phyloP scores from a whole-genome alignment of 306 rosid species.

The Inga oerstediana region DNA sequence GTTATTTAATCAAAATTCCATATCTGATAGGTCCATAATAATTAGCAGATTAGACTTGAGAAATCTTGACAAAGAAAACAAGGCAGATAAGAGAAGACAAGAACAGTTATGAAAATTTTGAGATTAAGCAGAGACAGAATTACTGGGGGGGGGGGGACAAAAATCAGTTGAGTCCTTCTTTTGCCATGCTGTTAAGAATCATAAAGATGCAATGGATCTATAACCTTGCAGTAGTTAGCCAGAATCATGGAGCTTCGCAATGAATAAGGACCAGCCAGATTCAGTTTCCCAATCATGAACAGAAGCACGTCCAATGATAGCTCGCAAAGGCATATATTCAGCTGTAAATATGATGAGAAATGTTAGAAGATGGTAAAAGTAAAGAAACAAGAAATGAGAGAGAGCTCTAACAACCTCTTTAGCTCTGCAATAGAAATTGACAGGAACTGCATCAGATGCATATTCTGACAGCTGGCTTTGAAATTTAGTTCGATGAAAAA shows the following conservation, averaged over 20 bases:
- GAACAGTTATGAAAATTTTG: constrained; percentile 7
- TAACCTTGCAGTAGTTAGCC: constrained; percentile 90
- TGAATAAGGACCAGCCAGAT: constrained; percentile 85
- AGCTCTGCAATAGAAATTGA: constrained; percentile 71
- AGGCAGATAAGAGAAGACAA: constrained; percentile 19
- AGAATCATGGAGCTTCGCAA: constrained; percentile 65
- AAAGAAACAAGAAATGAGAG: constrained; percentile 32
- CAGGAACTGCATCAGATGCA: constrained; percentile 62
- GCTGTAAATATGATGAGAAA: constrained; percentile 54
- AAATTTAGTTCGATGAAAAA: constrained; percentile 65
- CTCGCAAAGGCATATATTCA: constrained; percentile 70
- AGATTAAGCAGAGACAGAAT: constrained; percentile 28
- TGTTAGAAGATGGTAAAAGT: constrained; percentile 36
- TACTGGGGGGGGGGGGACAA: background rate
- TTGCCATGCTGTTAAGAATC: background rate
- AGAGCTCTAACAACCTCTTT: constrained; percentile 63
- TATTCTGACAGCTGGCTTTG: constrained; percentile 47
- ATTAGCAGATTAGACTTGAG: constrained; percentile 8
- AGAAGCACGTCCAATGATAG: constrained; percentile 83
- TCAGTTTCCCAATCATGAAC: constrained; percentile 73
- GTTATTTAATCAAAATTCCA: constrained; percentile 32
- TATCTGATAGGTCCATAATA: constrained; percentile 11
- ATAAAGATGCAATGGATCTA: constrained; percentile 24
- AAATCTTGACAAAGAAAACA: constrained; percentile 8
- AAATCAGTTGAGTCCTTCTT: constrained; percentile 25